These are phyloP conservation scores for Eimeria praecox DNA, from an alignment of 169 alveolate genomes.

Conservation along the genomic window DNA sequence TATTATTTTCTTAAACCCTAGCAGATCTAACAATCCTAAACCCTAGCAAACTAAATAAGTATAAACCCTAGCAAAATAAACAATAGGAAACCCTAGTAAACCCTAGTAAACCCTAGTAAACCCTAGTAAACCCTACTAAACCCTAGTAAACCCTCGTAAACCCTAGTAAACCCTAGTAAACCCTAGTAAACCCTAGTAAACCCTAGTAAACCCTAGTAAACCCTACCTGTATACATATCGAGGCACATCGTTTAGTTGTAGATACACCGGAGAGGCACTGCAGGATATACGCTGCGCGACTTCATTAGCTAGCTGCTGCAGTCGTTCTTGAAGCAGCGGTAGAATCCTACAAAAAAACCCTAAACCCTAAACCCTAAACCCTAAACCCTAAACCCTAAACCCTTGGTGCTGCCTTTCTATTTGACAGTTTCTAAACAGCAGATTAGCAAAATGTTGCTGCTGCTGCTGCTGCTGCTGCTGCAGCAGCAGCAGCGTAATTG, in stretches of 20 bases:
- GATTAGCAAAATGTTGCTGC: too few relatives aligned
- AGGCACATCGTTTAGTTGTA: constrained; percentile 46
- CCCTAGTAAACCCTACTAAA: too few relatives aligned
- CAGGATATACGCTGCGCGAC: constrained; percentile 48
- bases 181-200: too few relatives aligned
- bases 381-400: constrained; percentile 33
- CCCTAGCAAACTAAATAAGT: not conserved
- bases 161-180: too few relatives aligned
- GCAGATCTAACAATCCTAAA: not conserved
- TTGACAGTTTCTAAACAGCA: too few relatives aligned
- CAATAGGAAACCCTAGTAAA: too few relatives aligned
- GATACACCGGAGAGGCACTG: constrained; percentile 41
- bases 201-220: constrained; percentile 19
- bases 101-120: too few relatives aligned
- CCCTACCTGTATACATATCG: not conserved
- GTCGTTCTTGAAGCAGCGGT: constrained; percentile 70
- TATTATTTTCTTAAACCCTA: not conserved
- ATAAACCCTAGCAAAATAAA: not conserved
- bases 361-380: constrained; percentile 57
- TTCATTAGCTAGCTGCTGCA: constrained; percentile 48
- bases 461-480: too few relatives aligned
- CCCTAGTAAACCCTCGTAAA: too few relatives aligned
- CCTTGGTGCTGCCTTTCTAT: not conserved
- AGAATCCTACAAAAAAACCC: constrained; percentile 53
- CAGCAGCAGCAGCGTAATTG: too few relatives aligned